phyloP scores from a whole-genome alignment of 495 filamentous ascomycete species.

The Xylaria cubensis region DNA sequence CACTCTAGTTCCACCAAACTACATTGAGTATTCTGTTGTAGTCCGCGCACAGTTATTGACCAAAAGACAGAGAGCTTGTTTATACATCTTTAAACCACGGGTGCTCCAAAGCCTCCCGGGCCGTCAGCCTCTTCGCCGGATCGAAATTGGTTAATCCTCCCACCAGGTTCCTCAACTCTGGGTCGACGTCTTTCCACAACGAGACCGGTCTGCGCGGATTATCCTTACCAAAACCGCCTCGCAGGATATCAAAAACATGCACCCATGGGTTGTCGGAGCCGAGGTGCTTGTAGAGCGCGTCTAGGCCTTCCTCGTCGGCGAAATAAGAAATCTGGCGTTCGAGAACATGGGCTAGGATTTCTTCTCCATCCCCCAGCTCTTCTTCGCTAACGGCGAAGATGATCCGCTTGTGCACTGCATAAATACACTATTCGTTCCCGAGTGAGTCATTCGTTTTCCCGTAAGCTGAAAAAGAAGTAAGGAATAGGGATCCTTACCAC shows the following conservation, averaged over 20 bases:
- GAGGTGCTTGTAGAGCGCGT: conserved; percentile 37
- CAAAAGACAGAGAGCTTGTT: background rate
- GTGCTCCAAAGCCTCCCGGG: conserved; percentile 40
- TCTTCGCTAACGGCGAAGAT: conserved; percentile 51
- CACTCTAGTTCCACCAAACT: too few relatives aligned
- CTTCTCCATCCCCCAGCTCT: conserved; percentile 34
- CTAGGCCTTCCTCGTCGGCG: conserved; percentile 49
- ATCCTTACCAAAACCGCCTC: conserved; percentile 43
- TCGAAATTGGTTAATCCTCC: conserved; percentile 45
- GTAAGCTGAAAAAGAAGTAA: conserved; percentile 36
- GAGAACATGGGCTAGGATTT: conserved; percentile 42
- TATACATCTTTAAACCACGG: conserved; percentile 36
- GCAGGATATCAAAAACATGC: conserved; percentile 33
- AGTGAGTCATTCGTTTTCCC: conserved; percentile 3
- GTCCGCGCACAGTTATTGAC: background rate
- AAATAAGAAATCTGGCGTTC: conserved; percentile 58
- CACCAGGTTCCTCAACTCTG: conserved; percentile 47
- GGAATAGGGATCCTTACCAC: conserved; percentile 36
- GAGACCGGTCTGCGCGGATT: conserved; percentile 45
- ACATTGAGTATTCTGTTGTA: too few relatives aligned
- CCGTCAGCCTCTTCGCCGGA: conserved; percentile 38
- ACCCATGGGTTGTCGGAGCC: conserved; percentile 48
- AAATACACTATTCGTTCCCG: conserved; percentile 39
- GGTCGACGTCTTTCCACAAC: conserved; percentile 41
- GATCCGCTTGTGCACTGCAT: conserved; percentile 47